Evolutionary conservation across 169 alveolate genomes (phyloP).

Genomic region (Hammondia hammondi): DNA sequence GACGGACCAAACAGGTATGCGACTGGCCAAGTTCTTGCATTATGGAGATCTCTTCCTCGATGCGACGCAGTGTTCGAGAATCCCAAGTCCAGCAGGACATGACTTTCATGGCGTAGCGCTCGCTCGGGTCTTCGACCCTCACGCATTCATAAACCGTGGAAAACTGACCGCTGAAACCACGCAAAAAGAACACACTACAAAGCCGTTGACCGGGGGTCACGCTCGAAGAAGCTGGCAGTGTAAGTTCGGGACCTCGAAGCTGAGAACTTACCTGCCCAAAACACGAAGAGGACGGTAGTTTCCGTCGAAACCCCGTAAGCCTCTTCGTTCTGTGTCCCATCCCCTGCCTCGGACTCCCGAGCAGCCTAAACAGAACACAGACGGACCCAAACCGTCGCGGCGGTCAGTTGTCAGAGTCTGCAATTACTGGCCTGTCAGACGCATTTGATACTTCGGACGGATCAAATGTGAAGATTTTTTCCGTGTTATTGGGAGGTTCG

Average conservation of each 20-base stretch:
- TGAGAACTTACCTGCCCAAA: not conserved
- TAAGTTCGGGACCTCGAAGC: not conserved
- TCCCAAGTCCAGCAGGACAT: conserved; percentile 47
- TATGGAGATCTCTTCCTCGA: conserved; percentile 23
- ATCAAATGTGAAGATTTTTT: no score
- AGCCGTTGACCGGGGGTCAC: not conserved
- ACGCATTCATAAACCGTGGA: conserved; percentile 38
- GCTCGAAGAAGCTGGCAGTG: not conserved
- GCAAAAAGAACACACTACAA: not conserved
- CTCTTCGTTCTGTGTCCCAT: not conserved
- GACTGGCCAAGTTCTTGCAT: not conserved
- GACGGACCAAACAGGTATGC: not conserved
- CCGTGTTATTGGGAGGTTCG: no score
- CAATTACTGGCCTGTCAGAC: no score
- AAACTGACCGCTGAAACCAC: conserved; percentile 21
- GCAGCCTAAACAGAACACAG: not conserved
- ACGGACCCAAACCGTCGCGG: no score
- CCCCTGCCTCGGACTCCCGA: not conserved
- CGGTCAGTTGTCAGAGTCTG: no score
- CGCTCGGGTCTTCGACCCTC: not conserved
- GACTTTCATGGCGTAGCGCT: conserved; percentile 41
- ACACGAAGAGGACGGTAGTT: conserved; percentile 1
- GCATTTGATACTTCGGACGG: no score
- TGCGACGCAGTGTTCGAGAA: conserved; percentile 22
- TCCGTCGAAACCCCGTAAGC: not conserved